Conservation (phyloP, 257 asterid genomes). For the Salvia hispanica region DNA sequence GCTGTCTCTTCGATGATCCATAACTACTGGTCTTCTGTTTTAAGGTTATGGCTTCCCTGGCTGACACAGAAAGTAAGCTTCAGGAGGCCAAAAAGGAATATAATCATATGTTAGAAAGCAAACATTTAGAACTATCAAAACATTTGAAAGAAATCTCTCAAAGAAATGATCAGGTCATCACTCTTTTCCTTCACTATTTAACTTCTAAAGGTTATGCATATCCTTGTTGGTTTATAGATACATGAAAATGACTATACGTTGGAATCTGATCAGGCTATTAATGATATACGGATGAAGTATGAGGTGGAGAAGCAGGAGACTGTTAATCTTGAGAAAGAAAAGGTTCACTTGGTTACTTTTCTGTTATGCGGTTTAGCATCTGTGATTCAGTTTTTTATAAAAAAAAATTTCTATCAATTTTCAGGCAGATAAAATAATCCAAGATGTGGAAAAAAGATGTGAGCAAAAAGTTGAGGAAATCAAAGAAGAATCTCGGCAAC, state of each 20-base stretch:
- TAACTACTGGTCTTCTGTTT: constrained; percentile 32
- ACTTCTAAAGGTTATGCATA: constrained; percentile 14
- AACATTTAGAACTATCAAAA: constrained; percentile 85
- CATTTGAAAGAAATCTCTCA: constrained; percentile 95
- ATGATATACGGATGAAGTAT: constrained; percentile 77
- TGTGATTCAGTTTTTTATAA: constrained; percentile 21
- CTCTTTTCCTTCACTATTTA: constrained; percentile 23
- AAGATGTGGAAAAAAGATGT: constrained; percentile 61
- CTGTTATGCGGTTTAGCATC: constrained; percentile 17
- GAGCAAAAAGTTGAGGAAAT: constrained; percentile 63
- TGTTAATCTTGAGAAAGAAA: constrained; percentile 74
- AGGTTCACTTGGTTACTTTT: constrained; percentile 51
- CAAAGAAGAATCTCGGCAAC: constrained; percentile 70
- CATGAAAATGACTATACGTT: constrained; percentile 31
- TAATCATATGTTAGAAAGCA: constrained; percentile 88
- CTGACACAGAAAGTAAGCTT: constrained; percentile 75
- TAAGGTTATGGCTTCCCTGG: constrained; percentile 65
- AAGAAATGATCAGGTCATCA: constrained; percentile 82
- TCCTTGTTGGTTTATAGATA: constrained; percentile 26
- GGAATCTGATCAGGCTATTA: constrained; percentile 74
- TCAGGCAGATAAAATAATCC: constrained; percentile 70
- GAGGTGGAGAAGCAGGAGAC: constrained; percentile 86
- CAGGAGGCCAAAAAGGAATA: constrained; percentile 79
- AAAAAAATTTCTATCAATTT: constrained; percentile 32
- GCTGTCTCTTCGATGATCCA: constrained; percentile 29